phyloP scores from a whole-genome alignment of 2,329 filamentous ascomycete species.

The Fusarium pseudonygamai region DNA sequence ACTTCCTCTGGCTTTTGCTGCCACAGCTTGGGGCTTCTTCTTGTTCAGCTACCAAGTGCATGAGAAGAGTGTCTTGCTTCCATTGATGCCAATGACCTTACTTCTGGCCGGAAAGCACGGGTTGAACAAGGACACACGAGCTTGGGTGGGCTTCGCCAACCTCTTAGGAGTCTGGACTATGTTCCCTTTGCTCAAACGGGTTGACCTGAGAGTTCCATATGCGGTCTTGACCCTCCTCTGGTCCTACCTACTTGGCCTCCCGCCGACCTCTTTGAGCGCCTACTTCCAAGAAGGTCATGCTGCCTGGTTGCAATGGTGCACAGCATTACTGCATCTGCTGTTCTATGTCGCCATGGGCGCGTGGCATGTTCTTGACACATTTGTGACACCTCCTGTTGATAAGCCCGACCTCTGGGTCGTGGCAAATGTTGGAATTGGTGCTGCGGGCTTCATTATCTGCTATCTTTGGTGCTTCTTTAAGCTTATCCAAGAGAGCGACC shows the following conservation, averaged over 20 bases:
- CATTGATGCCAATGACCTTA: conserved; percentile 91
- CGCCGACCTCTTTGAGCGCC: conserved; percentile 76
- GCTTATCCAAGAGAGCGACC: conserved; percentile 67
- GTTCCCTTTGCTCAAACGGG: conserved; percentile 87
- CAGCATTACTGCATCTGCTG: conserved; percentile 73
- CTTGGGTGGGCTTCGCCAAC: conserved; percentile 98
- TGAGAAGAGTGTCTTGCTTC: conserved; percentile 95
- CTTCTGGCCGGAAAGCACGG: conserved; percentile 83
- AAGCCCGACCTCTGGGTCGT: conserved; percentile 98
- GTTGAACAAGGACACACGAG: conserved; percentile 76
- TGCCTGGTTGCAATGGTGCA: conserved; percentile 59
- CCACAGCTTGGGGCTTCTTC: conserved; percentile 96
- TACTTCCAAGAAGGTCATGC: conserved; percentile 66
- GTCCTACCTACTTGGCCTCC: conserved; percentile 89
- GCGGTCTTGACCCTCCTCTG: conserved; percentile 85
- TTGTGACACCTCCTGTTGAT: conserved; percentile 71
- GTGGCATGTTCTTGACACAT: conserved; percentile 83
- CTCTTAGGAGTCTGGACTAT: conserved; percentile 90
- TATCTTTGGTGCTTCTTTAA: conserved; percentile 92
- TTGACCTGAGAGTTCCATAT: conserved; percentile 86
- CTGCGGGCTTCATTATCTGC: conserved; percentile 84
- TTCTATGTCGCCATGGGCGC: conserved; percentile 81
- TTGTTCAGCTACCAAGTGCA: conserved; percentile 98
- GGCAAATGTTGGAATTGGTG: conserved; percentile 86
- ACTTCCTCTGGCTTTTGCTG: conserved; percentile 81